phyloP scores from a whole-genome alignment of 2,329 filamentous ascomycete species.

The Didymella pinodella region DNA sequence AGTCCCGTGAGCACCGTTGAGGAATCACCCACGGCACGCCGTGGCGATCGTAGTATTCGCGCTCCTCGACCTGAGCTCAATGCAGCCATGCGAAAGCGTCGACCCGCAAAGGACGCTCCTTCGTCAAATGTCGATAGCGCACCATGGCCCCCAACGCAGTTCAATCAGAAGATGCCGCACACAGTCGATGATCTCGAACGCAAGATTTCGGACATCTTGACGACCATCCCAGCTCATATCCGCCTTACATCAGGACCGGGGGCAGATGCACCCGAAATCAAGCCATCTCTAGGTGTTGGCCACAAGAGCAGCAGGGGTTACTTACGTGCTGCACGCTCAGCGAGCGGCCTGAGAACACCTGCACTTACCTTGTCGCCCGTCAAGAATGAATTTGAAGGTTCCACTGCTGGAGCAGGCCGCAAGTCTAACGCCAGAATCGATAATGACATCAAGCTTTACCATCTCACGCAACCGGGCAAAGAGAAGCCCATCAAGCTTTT shows the following conservation, averaged over 20 bases:
- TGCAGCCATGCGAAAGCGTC: constrained; percentile 53
- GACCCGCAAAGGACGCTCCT: constrained; percentile 45
- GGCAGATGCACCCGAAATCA: constrained; percentile 43
- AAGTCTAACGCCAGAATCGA: constrained; percentile 44
- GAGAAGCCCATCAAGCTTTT: constrained; percentile 93
- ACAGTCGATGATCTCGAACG: constrained; percentile 72
- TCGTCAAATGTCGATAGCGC: constrained; percentile 44
- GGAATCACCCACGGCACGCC: constrained; percentile 50
- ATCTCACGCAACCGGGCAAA: constrained; percentile 83
- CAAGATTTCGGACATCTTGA: constrained; percentile 81
- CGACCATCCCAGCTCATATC: constrained; percentile 80
- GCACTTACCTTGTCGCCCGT: constrained; percentile 50
- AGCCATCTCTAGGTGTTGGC: constrained; percentile 36
- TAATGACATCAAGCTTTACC: constrained; percentile 86
- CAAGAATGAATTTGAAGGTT: constrained; percentile 43
- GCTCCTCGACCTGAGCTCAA: constrained; percentile 53
- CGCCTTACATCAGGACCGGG: constrained; percentile 63
- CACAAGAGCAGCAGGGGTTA: constrained; percentile 42
- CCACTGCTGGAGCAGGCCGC: constrained; percentile 38
- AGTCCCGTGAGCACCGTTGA: constrained; percentile 42
- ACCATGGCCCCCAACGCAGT: constrained; percentile 49
- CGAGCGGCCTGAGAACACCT: constrained; percentile 45
- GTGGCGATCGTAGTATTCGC: constrained; percentile 37
- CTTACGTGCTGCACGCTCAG: constrained; percentile 44
- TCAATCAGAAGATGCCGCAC: constrained; percentile 37